phyloP scores from a whole-genome alignment of 352 stramenopile genomes.

The Blastocystis sp. region DNA sequence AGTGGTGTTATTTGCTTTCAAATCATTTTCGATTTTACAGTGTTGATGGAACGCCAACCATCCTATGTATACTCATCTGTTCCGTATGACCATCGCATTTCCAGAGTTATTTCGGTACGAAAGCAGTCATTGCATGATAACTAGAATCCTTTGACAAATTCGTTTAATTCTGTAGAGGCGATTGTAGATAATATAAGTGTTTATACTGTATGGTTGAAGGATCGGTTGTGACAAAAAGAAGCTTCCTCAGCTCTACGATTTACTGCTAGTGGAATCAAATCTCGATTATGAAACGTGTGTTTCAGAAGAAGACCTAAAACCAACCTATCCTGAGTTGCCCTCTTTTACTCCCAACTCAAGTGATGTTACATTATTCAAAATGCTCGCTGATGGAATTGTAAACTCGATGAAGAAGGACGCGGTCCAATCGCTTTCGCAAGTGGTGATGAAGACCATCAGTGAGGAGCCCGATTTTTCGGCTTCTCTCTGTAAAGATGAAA shows the following conservation, averaged over 20 bases:
- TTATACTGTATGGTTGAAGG: background rate
- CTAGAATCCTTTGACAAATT: slow-evolving; percentile 51
- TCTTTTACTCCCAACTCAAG: background rate
- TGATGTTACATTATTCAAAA: slow-evolving; percentile 23
- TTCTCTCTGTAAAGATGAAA: background rate
- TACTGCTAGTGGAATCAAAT: background rate
- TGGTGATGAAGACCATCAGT: background rate
- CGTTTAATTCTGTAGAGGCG: slow-evolving; percentile 39
- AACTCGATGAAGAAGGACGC: background rate
- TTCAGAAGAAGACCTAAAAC: background rate
- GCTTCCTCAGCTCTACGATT: background rate
- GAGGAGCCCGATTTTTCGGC: background rate
- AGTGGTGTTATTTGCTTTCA: no score
- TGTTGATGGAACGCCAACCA: background rate
- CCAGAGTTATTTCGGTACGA: background rate
- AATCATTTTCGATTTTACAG: no score
- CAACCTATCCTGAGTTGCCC: background rate
- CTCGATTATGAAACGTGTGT: background rate
- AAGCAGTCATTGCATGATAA: background rate
- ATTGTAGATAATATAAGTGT: slow-evolving; percentile 31
- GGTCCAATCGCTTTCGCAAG: background rate
- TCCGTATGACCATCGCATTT: background rate
- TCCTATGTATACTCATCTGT: background rate
- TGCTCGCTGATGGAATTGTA: slow-evolving; percentile 16
- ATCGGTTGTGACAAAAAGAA: background rate